Base-by-base conservation (phyloP, 768 basidiomycete species). In the Punctularia strigosozonata region DNA sequence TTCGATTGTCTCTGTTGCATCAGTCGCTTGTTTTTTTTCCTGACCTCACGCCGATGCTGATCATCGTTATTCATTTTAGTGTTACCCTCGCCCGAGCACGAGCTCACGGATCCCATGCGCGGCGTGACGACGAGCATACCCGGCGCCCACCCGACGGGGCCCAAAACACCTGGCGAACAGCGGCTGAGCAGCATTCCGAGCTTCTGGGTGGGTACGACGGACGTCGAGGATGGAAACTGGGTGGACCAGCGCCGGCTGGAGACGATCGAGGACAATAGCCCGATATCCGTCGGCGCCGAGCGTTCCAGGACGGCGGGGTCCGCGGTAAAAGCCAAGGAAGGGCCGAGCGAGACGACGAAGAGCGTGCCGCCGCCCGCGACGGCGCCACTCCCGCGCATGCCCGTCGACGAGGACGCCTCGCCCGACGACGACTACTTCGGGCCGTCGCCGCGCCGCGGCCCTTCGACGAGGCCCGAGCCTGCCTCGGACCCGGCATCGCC, bases 61-160 rank as follows among this genome's bases (percentile, higher is more conserved):
- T n/a, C n/a, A n/a, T n/a, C n/a, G n/a, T n/a, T n/a, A n/a, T n/a
- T n/a, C n/a, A n/a, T n/a, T n/a, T n/a, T n/a, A 19, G 79, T 86
- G 0, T 68, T 92, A 1, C 90, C 91, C 2, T 87, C 82, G 8
- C 91, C 91, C 0, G 91, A 97, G 52, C 79, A 84, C 48, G 91
- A 95, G 52, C 71, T 94, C 19, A 80, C 80, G 7, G 91, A 95
- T 58, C 91, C 91, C 0, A 79, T 95, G 76, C 76, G 84, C 25
- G 75, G 77, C 24, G 69, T 80, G 17, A 77, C 70, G 6, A 66
- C 81, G 19, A 63, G 74, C 6, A 71, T 83, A 31, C 80, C 83
- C 1, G 73, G 79, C 18, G 68, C 73, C 7, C 75, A 78, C 53
- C 64, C 65, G 38, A 44, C 52, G 42, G 51, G 51, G 35, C 41